These are phyloP conservation scores for Cokeromyces recurvatus DNA, from an alignment of 371 early-diverging fungal species.

Conservation along the genomic window DNA sequence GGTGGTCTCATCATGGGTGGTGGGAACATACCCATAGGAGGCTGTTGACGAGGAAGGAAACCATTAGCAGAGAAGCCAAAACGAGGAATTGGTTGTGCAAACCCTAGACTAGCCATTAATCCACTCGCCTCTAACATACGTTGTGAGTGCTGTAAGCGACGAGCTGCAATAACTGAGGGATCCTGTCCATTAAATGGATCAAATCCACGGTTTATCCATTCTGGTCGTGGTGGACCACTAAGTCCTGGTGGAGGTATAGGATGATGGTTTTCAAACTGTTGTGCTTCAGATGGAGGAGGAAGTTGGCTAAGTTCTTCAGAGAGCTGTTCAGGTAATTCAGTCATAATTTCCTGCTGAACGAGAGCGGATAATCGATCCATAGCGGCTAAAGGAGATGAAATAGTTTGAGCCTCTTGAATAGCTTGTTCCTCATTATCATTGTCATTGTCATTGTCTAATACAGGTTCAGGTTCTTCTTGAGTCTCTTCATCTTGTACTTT, in stretches of 20 bases:
- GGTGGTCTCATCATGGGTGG: constrained; percentile 25
- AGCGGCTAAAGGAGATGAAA: constrained; percentile 22
- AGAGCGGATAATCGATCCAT: constrained; percentile 30
- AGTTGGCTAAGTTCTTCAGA: not conserved
- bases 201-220: constrained; percentile 33
- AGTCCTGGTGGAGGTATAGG: constrained; percentile 18
- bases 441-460: not conserved
- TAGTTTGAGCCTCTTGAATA: not conserved
- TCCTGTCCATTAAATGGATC: constrained; percentile 45
- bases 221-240: constrained; percentile 17
- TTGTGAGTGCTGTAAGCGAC: constrained; percentile 49
- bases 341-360: constrained; percentile 23
- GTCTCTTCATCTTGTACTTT: not conserved
- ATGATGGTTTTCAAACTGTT: constrained; percentile 8
- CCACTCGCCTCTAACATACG: constrained; percentile 48
- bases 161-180: constrained; percentile 33
- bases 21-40: constrained; percentile 24
- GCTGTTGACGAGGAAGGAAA: constrained; percentile 6
- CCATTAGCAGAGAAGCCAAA: constrained; percentile 13
- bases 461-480: constrained; percentile 3
- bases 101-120: constrained; percentile 24
- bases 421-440: not conserved
- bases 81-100: constrained; percentile 10
- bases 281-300: not conserved
- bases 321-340: constrained; percentile 15